Conservation (phyloP, 2,329 filamentous ascomycete genomes). For the Elsinoe ampelina region DNA sequence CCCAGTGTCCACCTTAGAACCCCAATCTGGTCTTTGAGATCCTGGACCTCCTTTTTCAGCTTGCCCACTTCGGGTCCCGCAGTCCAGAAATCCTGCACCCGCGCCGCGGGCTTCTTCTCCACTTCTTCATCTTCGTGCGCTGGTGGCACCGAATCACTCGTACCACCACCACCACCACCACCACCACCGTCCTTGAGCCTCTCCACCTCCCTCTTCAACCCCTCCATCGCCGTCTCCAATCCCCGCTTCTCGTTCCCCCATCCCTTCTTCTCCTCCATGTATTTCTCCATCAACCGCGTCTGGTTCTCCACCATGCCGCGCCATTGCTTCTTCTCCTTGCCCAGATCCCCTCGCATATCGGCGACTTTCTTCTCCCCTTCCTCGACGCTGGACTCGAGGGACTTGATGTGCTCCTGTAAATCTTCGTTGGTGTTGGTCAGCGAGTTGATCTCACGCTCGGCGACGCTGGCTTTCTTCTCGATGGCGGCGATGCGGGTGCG, state of each 20-base stretch:
- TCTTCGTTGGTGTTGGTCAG: constrained; percentile 43
- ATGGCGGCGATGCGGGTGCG: constrained; percentile 41
- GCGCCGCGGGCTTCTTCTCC: background rate
- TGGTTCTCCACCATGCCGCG: constrained; percentile 44
- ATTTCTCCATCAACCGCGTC: constrained; percentile 35
- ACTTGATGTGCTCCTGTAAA: constrained; percentile 37
- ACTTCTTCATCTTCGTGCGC: background rate
- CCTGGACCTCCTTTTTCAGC: constrained; percentile 14
- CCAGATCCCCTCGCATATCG: constrained; percentile 34
- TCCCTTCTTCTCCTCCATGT: constrained; percentile 34
- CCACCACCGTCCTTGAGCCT: background rate
- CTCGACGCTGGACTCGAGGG: constrained; percentile 41
- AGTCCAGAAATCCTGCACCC: background rate
- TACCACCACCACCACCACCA: background rate
- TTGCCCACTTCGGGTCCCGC: background rate
- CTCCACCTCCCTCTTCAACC: background rate
- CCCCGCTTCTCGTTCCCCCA: constrained; percentile 33
- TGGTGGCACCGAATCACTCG: background rate
- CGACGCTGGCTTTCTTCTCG: constrained; percentile 42
- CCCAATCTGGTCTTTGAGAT: constrained; percentile 16
- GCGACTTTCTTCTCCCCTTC: constrained; percentile 42
- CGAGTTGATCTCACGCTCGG: constrained; percentile 43
- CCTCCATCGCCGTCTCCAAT: constrained; percentile 18
- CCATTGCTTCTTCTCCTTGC: constrained; percentile 41
- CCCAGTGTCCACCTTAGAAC: constrained; percentile 15